These are phyloP conservation scores for Lactarius psammicola DNA, from an alignment of 768 basidiomycete genomes.

Conservation along the genomic window DNA sequence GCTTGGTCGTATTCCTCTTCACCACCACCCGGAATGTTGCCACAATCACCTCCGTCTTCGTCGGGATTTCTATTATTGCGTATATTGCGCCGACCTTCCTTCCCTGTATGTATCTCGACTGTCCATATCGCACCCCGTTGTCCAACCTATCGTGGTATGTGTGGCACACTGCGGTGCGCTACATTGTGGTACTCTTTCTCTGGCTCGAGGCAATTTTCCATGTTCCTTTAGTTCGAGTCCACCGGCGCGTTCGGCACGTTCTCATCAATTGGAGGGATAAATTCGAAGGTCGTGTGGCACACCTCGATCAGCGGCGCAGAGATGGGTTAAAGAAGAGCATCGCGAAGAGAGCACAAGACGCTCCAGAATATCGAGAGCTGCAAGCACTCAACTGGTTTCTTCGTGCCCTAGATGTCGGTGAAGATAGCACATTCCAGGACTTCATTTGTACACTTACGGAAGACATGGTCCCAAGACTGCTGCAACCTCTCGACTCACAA, in stretches of 20 bases:
- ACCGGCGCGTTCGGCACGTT: background rate
- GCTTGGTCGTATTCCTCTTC: slow-evolving; percentile 16
- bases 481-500: background rate
- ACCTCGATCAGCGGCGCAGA: background rate
- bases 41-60: background rate
- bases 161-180: background rate
- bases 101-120: slow-evolving; percentile 3
- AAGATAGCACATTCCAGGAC: background rate
- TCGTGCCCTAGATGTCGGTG: background rate
- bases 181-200: background rate
- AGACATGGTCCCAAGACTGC: background rate
- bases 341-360: background rate
- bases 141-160: slow-evolving; percentile 14
- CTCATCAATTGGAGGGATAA: background rate
- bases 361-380: background rate
- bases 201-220: background rate
- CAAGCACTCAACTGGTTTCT: background rate
- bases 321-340: background rate
- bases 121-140: slow-evolving; percentile 23
- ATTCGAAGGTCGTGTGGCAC: background rate
- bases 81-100: slow-evolving; percentile 11
- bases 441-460: background rate
- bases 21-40: slow-evolving; percentile 4
- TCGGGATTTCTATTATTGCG: background rate
- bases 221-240: too few relatives aligned